Conservation (phyloP, 352 stramenopile species). For the Aphanomyces stellatus region DNA sequence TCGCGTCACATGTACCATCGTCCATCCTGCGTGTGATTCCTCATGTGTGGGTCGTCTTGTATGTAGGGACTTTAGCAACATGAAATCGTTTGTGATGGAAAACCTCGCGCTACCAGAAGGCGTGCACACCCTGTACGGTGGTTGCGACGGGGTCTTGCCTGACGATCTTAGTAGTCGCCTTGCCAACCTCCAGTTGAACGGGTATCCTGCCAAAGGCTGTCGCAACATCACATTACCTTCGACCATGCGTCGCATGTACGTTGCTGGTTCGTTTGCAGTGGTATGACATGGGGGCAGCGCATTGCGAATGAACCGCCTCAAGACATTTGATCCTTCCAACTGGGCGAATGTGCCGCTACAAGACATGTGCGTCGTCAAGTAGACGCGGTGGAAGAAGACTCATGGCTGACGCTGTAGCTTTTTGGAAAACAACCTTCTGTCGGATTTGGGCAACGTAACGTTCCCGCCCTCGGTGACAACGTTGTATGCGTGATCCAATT, state of each 20-base stretch:
- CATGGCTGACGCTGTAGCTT: not conserved
- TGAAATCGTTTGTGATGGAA: not conserved
- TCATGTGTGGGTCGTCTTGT: not conserved
- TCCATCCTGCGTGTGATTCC: too few species aligned
- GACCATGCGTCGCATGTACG: too few species aligned
- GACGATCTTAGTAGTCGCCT: too few species aligned
- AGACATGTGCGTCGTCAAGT: not conserved
- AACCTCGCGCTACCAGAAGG: not conserved
- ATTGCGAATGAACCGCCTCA: too few species aligned
- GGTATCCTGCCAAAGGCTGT: too few species aligned
- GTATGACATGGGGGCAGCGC: too few species aligned
- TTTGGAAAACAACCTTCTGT: not conserved
- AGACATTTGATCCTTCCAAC: too few species aligned
- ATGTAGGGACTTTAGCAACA: slow-evolving; percentile 1
- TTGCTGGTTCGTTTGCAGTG: too few species aligned
- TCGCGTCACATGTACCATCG: not conserved
- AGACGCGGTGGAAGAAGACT: too few species aligned
- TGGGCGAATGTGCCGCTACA: not conserved
- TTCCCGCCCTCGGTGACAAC: not conserved
- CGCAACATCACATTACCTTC: too few species aligned
- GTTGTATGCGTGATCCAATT: not conserved
- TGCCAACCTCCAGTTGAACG: too few species aligned
- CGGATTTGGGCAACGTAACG: not conserved
- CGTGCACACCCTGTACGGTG: not conserved
- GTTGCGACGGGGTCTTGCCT: too few species aligned